A percentile compares a stretch with the other conserved stretches of the same genome.
phyloP scores from a whole-genome alignment of 306 rosid species.

The Sindora glabra region DNA sequence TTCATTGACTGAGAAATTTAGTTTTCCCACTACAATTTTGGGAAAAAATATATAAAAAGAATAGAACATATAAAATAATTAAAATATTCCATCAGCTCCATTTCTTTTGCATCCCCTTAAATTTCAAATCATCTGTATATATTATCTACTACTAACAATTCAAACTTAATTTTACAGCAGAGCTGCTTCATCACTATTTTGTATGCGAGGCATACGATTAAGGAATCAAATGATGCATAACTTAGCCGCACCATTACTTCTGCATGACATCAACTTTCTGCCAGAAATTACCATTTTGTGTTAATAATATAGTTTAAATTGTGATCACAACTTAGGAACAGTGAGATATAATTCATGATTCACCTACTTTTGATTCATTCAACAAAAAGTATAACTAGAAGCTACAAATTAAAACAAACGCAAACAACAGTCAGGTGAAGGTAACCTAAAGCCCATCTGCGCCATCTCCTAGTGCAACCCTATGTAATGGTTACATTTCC shows the following conservation, averaged over 20 bases:
- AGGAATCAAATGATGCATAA: not conserved
- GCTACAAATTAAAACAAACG: not conserved
- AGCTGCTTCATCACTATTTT: too few species aligned
- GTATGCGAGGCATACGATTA: too few species aligned
- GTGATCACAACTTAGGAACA: not conserved
- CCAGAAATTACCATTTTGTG: not conserved
- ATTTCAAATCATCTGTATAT: too few species aligned
- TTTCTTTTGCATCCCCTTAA: too few species aligned
- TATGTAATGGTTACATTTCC: not conserved
- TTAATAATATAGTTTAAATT: not conserved
- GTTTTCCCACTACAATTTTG: not conserved
- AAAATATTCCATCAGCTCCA: too few species aligned
- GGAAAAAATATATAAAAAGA: too few species aligned
- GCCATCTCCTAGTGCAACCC: not conserved
- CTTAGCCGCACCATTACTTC: not conserved
- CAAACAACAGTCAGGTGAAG: not conserved
- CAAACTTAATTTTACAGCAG: too few species aligned
- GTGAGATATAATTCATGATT: not conserved
- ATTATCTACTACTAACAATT: too few species aligned
- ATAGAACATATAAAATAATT: too few species aligned
- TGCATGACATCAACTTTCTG: not conserved
- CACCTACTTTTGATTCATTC: not conserved
- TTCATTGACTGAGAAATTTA: not conserved
- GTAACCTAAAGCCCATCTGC: not conserved
- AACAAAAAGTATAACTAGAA: conserved; percentile 5